Evolutionary conservation across 139 green algal genomes (phyloP).

Genomic region (Micractinium conductrix): DNA sequence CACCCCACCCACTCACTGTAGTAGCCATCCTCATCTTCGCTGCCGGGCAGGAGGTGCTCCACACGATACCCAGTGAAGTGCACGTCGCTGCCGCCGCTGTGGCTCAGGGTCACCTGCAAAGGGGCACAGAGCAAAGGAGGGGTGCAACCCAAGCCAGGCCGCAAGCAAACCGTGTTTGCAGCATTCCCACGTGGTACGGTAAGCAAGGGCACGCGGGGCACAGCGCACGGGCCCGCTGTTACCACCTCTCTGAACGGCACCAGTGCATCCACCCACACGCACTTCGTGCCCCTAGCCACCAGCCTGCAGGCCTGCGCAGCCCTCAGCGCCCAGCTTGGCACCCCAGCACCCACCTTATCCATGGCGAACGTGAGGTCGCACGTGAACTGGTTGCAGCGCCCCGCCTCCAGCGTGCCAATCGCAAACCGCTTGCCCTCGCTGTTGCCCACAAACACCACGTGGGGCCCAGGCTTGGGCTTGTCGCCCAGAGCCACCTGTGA

Average conservation of each 20-base stretch:
- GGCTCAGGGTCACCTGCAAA: slow-evolving; percentile 20
- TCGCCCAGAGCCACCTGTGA: slow-evolving; percentile 31
- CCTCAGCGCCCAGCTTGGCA: too few species aligned
- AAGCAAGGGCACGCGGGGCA: too few species aligned
- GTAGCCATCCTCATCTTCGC: slow-evolving; percentile 8
- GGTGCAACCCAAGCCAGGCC: too few species aligned
- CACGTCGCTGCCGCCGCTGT: slow-evolving; percentile 38
- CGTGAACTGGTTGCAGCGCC: slow-evolving; percentile 36
- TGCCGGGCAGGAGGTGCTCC: slow-evolving; percentile 1
- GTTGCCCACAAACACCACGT: slow-evolving; percentile 43
- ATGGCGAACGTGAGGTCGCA: slow-evolving; percentile 37
- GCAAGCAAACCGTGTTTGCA: too few species aligned
- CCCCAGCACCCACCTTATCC: slow-evolving; percentile 31
- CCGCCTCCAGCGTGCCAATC: slow-evolving; percentile 40
- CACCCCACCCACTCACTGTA: neutral
- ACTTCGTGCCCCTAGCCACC: too few species aligned
- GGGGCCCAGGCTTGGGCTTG: slow-evolving; percentile 25
- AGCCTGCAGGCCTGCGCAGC: too few species aligned
- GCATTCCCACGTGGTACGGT: too few species aligned
- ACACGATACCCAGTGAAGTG: slow-evolving; percentile 48
- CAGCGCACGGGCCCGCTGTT: too few species aligned
- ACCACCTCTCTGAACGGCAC: too few species aligned
- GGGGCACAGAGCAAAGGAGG: too few species aligned
- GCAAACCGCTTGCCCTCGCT: slow-evolving; percentile 38
- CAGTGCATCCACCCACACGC: too few species aligned